Evolutionary conservation across 2,329 filamentous ascomycete genomes (phyloP), one percentile per base, ranked within the genome.

Genomic region (Scytalidium lignicola): DNA sequence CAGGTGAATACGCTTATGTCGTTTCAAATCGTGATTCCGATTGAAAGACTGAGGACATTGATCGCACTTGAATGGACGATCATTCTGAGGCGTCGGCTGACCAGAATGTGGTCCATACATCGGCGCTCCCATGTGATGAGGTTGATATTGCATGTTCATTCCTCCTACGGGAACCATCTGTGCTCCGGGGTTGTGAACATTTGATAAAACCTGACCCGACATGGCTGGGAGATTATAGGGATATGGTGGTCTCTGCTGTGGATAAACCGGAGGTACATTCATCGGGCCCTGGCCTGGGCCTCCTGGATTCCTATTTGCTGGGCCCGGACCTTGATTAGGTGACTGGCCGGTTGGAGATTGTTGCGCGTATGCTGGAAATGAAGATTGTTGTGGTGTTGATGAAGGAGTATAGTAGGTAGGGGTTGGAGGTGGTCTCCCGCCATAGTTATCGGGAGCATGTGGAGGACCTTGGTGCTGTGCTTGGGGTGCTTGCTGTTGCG

Each of bases 61-160:
- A 59, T 97, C 90, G 65, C 93, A 99, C 68, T 91, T 91, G 74
- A 95, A 97, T 0, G 93, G 93, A 4, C 92, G 82, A 58, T 97
- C 92, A 49, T 86, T 85, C 22, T 78, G 74, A 9, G 76, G 72
- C 18, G 73, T 69, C 53, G 76, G 76, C 43, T 71, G 69, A 23
- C 65, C 66, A 12, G 78, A 74, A 50, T 79, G 79, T 9, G 73
- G 70, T 13, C 73, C 73, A 51, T 89, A 88, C 68, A 91, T 79
- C 44, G 78, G 74, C 49, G 49, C 52, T 2, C 56, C 53, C 49
- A 59, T 57, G 18, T 73, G 58, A 59, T 82, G 55, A 70, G 81
- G 59, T 69, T 75, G 68, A 76, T 84, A 65, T 71, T 83, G 67
- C 58, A 63, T 62, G 43, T 56, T 59, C 56, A 66, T 62, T 18